These are phyloP conservation scores for Komagataella pseudopastoris DNA, from an alignment of 805 yeast species.

Conservation along the genomic window DNA sequence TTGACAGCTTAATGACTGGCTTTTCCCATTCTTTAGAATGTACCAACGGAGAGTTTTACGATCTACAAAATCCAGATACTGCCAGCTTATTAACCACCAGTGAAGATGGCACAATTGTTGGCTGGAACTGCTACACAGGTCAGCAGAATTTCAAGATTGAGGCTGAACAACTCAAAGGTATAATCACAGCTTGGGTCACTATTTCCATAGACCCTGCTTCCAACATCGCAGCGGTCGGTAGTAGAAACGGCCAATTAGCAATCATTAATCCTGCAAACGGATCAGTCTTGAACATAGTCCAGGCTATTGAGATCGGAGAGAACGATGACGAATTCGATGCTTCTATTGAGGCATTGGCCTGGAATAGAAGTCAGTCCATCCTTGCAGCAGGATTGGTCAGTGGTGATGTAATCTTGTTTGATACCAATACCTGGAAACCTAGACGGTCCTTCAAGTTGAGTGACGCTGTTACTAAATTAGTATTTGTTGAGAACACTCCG, in stretches of 20 bases:
- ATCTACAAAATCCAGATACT: slow-evolving; percentile 39
- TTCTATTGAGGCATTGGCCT: slow-evolving; percentile 68
- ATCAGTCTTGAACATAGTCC: slow-evolving; percentile 47
- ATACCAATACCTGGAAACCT: slow-evolving; percentile 75
- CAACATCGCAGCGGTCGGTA: slow-evolving; percentile 62
- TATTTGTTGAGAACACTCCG: slow-evolving; percentile 49
- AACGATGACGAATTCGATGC: slow-evolving; percentile 49
- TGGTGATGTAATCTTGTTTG: slow-evolving; percentile 76
- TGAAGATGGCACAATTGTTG: slow-evolving; percentile 76
- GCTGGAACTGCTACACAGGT: slow-evolving; percentile 82
- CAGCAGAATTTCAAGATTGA: slow-evolving; percentile 55
- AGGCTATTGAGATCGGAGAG: slow-evolving; percentile 44
- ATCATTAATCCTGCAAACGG: slow-evolving; percentile 73
- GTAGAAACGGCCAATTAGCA: slow-evolving; percentile 76
- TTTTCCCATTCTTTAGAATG: slow-evolving; percentile 73
- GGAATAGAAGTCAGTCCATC: slow-evolving; percentile 46
- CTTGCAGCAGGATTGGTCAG: slow-evolving; percentile 84
- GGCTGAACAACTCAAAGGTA: slow-evolving; percentile 57
- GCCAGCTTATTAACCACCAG: slow-evolving; percentile 62
- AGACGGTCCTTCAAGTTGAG: slow-evolving; percentile 55
- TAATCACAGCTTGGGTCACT: slow-evolving; percentile 82
- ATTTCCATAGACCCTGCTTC: slow-evolving; percentile 33
- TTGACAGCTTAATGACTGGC: slow-evolving; percentile 66
- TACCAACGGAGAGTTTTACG: slow-evolving; percentile 66
- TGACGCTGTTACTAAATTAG: slow-evolving; percentile 78